Evolutionary conservation across 1,284 basidiomycete genomes (phyloP), one percentile per base, ranked within the genome.

Genomic region (Ceratobasidium sp.): DNA sequence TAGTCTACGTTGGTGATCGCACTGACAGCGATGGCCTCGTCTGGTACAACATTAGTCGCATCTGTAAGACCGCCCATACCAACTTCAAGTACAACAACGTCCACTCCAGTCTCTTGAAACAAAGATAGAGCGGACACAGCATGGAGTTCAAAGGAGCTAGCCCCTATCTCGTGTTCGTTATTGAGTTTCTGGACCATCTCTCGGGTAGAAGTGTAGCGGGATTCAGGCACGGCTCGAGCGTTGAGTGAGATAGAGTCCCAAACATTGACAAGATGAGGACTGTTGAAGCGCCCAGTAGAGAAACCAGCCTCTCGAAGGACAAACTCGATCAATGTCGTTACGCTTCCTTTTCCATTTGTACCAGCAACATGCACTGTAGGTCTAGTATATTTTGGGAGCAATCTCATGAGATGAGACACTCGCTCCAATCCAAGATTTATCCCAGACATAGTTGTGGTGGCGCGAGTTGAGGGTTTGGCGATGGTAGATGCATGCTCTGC

Each of bases 311-410:
- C 80, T 1, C 79, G 79, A 16, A 98, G 82, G 75, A 95, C 90
- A 21, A 92, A 92, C 3, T 94, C 89, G 14, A 98, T 82, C 64
- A 96, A 85, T 1, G 92, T 91, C 8, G 94, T 91, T 11, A 96
- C 94, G 74, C 92, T 96, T 32, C 98, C 98, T 82, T 99, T 99
- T 35, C 97, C 97, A 82, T 99, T 99, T 0, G 98, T 99, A 0
- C 98, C 97, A 3, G 95, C 91, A 64, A 99, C 87, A 79, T 99
- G 98, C 46, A 96, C 86, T 0, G 96, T 94, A 0, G 96, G 96
- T 1, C 94, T 88, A 0, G 83, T 87, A 78, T 92, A 90, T 0
- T 86, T 83, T 0, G 89, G 89, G 1, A 98, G 84, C 67, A 85
- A 80, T 4, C 79, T 74, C 63, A 91, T 85, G 1, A 98, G 84